Conservation (phyloP, 2,329 filamentous ascomycete genomes). For the Xylaria sp. region DNA sequence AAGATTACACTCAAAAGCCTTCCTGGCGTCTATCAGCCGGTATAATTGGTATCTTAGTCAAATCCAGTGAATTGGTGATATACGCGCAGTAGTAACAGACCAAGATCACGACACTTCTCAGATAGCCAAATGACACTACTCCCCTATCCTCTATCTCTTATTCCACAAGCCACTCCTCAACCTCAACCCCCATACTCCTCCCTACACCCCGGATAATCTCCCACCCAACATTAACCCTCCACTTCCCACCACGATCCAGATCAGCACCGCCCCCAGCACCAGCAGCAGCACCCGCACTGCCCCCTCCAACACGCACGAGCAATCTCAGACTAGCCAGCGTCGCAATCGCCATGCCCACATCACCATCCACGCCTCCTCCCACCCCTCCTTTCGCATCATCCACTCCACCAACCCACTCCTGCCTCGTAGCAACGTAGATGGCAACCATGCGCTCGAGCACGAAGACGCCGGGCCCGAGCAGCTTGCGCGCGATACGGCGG, state of each 20-base stretch:
- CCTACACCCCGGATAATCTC: slow-evolving; percentile 78
- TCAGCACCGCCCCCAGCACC: slow-evolving; percentile 71
- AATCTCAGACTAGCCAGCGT: slow-evolving; percentile 78
- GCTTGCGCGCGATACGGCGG: slow-evolving; percentile 79
- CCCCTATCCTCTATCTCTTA: slow-evolving; percentile 49
- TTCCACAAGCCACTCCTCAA: slow-evolving; percentile 80
- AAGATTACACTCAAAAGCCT: not conserved
- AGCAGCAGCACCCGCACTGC: slow-evolving; percentile 77
- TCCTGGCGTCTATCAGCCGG: not conserved
- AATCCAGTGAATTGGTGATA: not conserved
- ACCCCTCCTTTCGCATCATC: slow-evolving; percentile 54
- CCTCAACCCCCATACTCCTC: slow-evolving; percentile 78
- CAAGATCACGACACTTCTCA: not conserved
- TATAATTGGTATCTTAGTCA: not conserved
- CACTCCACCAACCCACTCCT: slow-evolving; percentile 60
- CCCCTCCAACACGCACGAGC: slow-evolving; percentile 73
- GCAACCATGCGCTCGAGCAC: slow-evolving; percentile 81
- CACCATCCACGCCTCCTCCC: slow-evolving; percentile 57
- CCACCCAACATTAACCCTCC: slow-evolving; percentile 83
- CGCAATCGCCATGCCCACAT: slow-evolving; percentile 73
- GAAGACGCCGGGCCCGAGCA: slow-evolving; percentile 81
- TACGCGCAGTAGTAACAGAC: not conserved
- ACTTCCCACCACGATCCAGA: slow-evolving; percentile 76
- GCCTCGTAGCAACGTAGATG: slow-evolving; percentile 75
- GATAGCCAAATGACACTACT: not conserved